Evolutionary conservation across 176 grass and related monocot species (phyloP), one percentile per base, ranked within the genome.

Genomic region (Phragmites australis): DNA sequence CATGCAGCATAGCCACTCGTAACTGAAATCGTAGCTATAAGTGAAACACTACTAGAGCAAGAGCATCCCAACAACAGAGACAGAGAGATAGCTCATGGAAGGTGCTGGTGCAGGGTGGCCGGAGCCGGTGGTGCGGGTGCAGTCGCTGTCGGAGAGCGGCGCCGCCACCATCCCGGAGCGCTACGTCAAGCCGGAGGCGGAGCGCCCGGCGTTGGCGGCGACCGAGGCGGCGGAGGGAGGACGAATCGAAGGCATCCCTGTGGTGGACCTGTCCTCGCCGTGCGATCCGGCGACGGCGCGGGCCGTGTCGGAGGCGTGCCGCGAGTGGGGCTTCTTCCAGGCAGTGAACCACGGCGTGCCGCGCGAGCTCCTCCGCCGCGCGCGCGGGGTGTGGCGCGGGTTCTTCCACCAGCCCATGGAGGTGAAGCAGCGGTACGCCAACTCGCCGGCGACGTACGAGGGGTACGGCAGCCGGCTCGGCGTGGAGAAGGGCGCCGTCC

Each of bases 241-340:
- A 25, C 11, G 4, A 2, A 2, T 3, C 6, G 23, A 5, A 0
- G 16, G 32, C 58, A 87, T 97, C 45, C 94, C 94, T 5, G 89
- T 94, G 25, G 83, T 97, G 12, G 94, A 97, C 81, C 30, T 97
- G 43, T 61, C 87, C 65, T 72, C 62, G 50, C 17, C 22, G 12
- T 3, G 44, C 40, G 50, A 44, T 63, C 22, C 58, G 40, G 69
- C 52, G 77, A 54, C 70, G 44, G 79, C 71, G 72, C 56, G 42
- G 3, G 85, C 72, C 26, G 77, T 92, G 26, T 54, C 83, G 50
- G 87, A 54, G 59, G 94, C 88, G 52, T 94, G 94, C 85, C 67
- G 78, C 13, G 85, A 85, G 31, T 94, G 94, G 94, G 94, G 94
- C 17, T 97, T 97, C 82, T 97, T 97, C 77, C 94, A 97, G 86